A percentile compares a stretch with the other conserved stretches of the same genome.
Evolutionary conservation across 345 rosid species (phyloP).

Genomic region (Rhodomyrtus tomentosa): DNA sequence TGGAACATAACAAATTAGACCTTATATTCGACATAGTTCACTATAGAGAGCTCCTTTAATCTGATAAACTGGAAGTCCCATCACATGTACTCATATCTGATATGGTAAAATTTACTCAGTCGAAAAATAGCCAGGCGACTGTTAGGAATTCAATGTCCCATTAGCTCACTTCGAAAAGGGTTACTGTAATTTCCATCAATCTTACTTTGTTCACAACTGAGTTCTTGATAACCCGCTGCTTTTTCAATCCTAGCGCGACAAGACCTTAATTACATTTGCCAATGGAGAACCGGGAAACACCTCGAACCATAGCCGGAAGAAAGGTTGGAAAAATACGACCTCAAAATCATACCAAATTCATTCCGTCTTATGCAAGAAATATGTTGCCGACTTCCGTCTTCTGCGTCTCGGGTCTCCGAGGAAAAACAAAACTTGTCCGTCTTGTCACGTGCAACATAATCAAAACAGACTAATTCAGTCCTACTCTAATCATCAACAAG

Average conservation of each 20-base stretch:
- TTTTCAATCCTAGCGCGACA: neutral
- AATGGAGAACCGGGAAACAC: neutral
- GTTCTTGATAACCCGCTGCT: neutral
- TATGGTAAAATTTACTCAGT: neutral
- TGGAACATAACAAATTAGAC: neutral
- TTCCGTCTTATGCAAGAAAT: neutral
- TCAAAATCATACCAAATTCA: neutral
- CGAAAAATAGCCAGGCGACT: neutral
- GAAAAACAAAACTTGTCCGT: no score
- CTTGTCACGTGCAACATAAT: neutral
- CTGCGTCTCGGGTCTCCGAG: neutral
- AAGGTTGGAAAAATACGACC: neutral
- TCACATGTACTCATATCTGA: neutral
- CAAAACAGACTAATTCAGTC: neutral
- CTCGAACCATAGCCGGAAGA: neutral
- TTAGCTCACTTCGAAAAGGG: neutral
- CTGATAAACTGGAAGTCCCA: neutral
- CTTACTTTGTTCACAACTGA: neutral
- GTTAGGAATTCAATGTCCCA: neutral
- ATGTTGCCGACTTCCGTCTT: neutral
- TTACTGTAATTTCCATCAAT: neutral
- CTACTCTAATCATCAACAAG: neutral
- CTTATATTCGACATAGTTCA: neutral
- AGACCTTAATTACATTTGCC: neutral
- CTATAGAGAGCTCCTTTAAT: accelerated